Base-by-base conservation (phyloP, 345 rosid genomes). In the Aquilaria yunnanensis region DNA sequence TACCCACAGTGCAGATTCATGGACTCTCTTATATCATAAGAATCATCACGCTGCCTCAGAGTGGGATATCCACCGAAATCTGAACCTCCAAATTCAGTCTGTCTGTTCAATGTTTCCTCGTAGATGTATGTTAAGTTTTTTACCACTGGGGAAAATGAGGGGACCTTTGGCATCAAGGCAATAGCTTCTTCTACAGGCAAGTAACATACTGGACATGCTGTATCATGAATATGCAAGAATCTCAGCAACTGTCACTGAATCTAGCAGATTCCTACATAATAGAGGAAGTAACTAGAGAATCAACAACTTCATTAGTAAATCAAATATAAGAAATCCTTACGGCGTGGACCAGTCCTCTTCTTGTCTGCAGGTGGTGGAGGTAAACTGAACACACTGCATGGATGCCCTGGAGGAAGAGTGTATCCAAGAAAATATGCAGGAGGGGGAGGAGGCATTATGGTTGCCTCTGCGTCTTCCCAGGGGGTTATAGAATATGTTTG, bases 141-240 rank as follows among this genome's bases (percentile, higher is more conserved):
- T 63, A 95, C 70, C 58, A 85, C 81, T 1, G 96, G 98, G 51
- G 96, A 89, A 75, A 74, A 86, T 54, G 98, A 89, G 16, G 99
- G 86, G 54, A 74, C 79, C 67, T 67, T 80, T 47, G 99, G 99
- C 96, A 89, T 91, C 67, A 84, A 78, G 23, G 85, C 85, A 75
- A 87, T 63, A 59, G 99, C 99, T 74, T 95, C 97, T 73, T 91
- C 87, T 59, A 95, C 92, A 2, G 92, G 92, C 72, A 95, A 94
- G 80, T 95, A 95, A 75, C 99, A 95, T 12, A 95, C 99, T 1
- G 94, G 96, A 79, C 99, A 95, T 51, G 99, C 99, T 95, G 94
- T 65, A 63, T 64, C 10, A 51, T 31, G 68, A 62, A 75, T 52
- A 70, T 61, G 51, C 57, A 49, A 60, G 54, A 61, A 72, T 47